Base-by-base conservation (phyloP, 805 yeast genomes). In the Starmerella powellii region DNA sequence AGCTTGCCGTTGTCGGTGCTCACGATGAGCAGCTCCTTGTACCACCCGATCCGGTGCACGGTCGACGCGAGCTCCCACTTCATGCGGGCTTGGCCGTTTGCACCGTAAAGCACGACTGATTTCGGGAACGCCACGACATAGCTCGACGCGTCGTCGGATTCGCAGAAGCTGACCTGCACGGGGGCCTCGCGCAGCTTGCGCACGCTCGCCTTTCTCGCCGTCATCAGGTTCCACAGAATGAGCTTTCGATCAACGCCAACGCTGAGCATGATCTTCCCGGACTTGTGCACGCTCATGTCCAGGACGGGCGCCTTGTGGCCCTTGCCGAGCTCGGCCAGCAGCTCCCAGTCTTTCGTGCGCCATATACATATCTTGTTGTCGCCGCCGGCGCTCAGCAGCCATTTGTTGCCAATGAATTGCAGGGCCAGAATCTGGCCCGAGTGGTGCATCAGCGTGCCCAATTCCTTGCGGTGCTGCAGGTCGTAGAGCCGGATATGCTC, bases 291-390 rank as follows among this genome's bases (percentile, higher is more conserved):
- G 23, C 86, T 80, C 33, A 91, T 56, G 60, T 86, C 97, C 51
- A 80, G 81, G 33, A 91, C 73, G 40, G 81, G 69, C n/a, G 76
- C 88, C 34, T 71, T 71, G 62, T 88, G 97, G 11, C 96, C 97
- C 60, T 86, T 86, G n/a, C n/a, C n/a, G 60, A 91, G 66, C 12
- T 78, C 76, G 4, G 91, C 94, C 59, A 84, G 78, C 33, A 76
- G 71, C 58, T 91, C 97, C 98, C 98, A 91, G 63, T 91, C 98
- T 60, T 83, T 85, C 3, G 91, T 81, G 61, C 97, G 71, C 98
- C 98, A 91, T 32, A 91, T 72, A 40, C 85, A 74, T 36, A 91
- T 76, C 46, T 77, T 79, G 19, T 95, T 94, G 59, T 91, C 97
- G 34, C 82, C 94, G 2, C 87, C 81, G 1, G 91, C 94, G 11